Evolutionary conservation across 2,329 filamentous ascomycete genomes (phyloP).

Genomic region (Scleromitrula shiraiana): DNA sequence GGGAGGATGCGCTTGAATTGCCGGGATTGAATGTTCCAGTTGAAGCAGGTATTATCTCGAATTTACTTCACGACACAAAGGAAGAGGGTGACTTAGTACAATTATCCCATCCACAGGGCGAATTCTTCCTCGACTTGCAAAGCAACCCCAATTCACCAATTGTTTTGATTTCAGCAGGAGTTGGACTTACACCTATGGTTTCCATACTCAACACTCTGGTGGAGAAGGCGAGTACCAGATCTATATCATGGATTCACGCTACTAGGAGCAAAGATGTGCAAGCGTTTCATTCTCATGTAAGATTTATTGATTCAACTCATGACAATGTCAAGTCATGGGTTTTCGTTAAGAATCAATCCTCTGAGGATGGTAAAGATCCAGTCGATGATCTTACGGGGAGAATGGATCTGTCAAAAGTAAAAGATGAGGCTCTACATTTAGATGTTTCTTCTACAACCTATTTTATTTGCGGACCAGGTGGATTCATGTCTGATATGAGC

Average conservation of each 20-base stretch:
- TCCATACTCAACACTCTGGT: conserved; percentile 53
- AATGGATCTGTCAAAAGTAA: not conserved
- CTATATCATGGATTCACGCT: conserved; percentile 56
- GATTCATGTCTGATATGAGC: conserved; percentile 3
- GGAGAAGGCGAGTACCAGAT: conserved; percentile 32
- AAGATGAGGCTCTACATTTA: not conserved
- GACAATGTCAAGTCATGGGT: not conserved
- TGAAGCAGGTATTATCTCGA: conserved; percentile 21
- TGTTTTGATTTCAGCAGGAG: conserved; percentile 59
- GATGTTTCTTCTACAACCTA: not conserved
- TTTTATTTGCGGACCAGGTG: conserved; percentile 4
- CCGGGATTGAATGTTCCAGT: not conserved
- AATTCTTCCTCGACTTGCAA: conserved; percentile 52
- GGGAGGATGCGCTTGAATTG: conserved; percentile 33
- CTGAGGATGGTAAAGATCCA: not conserved
- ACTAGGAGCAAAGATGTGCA: conserved; percentile 42
- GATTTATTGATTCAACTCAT: conserved; percentile 9
- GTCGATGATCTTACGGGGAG: not conserved
- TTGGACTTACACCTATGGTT: conserved; percentile 59
- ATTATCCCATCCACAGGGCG: conserved; percentile 47
- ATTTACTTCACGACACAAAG: conserved; percentile 41
- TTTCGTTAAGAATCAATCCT: not conserved
- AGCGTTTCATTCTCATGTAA: conserved; percentile 48
- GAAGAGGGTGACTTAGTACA: conserved; percentile 44
- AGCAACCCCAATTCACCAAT: conserved; percentile 41